A percentile compares a stretch with the other conserved stretches of the same genome.
Conservation (phyloP, 306 rosid species). For the Pyrus bretschneideri region DNA sequence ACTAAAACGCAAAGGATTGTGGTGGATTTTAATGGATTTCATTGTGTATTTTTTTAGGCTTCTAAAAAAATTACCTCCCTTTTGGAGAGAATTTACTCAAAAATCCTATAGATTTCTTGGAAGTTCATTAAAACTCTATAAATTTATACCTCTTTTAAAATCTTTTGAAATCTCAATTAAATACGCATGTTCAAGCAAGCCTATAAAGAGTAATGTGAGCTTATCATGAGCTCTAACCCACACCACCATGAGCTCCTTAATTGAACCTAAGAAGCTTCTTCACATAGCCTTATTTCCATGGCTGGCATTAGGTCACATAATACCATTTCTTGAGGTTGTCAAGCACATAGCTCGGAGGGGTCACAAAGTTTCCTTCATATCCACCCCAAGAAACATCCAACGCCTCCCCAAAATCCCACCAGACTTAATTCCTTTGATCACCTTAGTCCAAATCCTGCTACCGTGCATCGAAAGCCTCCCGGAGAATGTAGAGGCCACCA, state of each 20-base stretch:
- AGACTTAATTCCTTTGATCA: conserved; percentile 7
- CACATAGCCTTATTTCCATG: conserved; percentile 42
- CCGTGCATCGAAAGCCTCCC: conserved; percentile 22
- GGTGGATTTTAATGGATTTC: too few relatives aligned
- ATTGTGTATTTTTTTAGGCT: too few relatives aligned
- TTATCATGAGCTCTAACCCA: background rate
- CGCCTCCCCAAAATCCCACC: conserved; percentile 29
- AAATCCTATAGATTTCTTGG: too few relatives aligned
- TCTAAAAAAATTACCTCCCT: too few relatives aligned
- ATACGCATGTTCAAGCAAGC: too few relatives aligned
- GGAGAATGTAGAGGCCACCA: conserved; percentile 36
- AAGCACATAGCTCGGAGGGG: conserved; percentile 39
- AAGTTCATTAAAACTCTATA: too few relatives aligned
- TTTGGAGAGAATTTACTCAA: too few relatives aligned
- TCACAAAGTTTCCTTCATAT: conserved; percentile 33
- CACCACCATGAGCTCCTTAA: background rate
- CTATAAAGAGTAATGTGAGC: too few relatives aligned
- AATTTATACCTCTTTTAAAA: too few relatives aligned
- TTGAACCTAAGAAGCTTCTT: conserved; percentile 21
- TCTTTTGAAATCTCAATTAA: too few relatives aligned
- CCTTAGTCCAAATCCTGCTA: conserved; percentile 13
- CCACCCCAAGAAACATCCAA: conserved; percentile 42
- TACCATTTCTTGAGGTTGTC: conserved; percentile 31
- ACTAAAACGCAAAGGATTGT: too few relatives aligned
- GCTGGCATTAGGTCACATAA: conserved; percentile 43